Conservation (phyloP, 1,139 yeast species). For the Zygoascus meyerae region DNA sequence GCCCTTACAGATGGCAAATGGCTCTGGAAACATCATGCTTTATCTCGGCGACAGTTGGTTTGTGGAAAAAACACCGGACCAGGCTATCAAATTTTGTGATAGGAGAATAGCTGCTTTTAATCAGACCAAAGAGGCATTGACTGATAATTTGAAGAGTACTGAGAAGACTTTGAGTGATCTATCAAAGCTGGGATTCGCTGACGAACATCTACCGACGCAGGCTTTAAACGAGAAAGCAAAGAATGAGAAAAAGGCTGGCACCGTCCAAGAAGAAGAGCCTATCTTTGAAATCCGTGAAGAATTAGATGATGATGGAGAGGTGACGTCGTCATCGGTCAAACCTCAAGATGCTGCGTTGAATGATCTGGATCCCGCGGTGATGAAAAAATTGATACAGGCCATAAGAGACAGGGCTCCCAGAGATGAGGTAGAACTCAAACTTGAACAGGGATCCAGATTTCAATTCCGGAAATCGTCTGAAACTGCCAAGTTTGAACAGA, state of each 20-base stretch:
- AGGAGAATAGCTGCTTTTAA: conserved; percentile 39
- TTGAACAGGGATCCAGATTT: neutral
- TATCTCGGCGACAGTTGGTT: conserved; percentile 58
- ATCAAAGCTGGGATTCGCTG: conserved; percentile 13
- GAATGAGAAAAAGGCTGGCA: neutral
- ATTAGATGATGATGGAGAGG: conserved; percentile 72
- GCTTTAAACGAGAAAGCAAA: neutral
- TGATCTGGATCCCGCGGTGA: conserved; percentile 2
- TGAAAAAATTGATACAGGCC: conserved; percentile 3
- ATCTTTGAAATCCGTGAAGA: conserved; percentile 82
- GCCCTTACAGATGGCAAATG: conserved; percentile 9
- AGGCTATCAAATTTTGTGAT: conserved; percentile 44
- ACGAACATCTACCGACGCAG: neutral
- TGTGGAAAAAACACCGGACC: conserved; percentile 41
- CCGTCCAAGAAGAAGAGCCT: conserved; percentile 44
- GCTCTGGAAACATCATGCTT: conserved; percentile 35
- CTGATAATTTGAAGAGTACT: conserved; percentile 43
- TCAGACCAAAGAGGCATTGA: conserved; percentile 38
- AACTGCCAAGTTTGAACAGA: neutral
- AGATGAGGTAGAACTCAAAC: neutral
- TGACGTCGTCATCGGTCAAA: conserved; percentile 36
- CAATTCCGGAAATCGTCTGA: neutral
- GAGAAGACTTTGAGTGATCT: conserved; percentile 36
- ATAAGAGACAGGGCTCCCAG: neutral
- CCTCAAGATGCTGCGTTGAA: conserved; percentile 20